Base-by-base conservation (phyloP, 768 basidiomycete genomes). In the Agrocybe chaxingu region DNA sequence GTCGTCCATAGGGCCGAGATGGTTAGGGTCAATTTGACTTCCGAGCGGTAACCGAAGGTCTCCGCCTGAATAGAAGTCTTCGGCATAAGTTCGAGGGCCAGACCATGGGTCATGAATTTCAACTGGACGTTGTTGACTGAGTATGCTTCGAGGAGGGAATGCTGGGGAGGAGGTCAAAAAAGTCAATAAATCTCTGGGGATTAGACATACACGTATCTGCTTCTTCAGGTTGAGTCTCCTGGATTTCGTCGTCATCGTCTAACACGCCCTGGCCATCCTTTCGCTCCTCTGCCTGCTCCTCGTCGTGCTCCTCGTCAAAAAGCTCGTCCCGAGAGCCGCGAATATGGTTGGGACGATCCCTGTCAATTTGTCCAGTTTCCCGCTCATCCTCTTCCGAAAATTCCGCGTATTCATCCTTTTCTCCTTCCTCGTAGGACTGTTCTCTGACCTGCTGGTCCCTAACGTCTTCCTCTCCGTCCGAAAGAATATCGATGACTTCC, bases 51-150 rank as follows among this genome's bases (percentile, higher is more conserved):
- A 43, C 12, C 52, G 50, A 34, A 70, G 29, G 45, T 78, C 75
- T 1, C 76, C 78, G 9, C 74, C 77, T 4, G 74, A 66, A 52
- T 68, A 71, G 33, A 60, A 70, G 49, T 71, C 71, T 56, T 72
- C 61, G 0, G 70, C 69, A 52, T 67, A 68, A 2, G 51, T 65
- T 44, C 57, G 54, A 16, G 68, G 64, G 13, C 64, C 66, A 32
- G 53, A 54, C 70, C 71, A 70, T 18, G 62, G 66, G 54, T 70
- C 65, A 6, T 59, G 65, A 32, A 71, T 57, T 34, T 71, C 65
- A 24, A 24, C 24, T 24, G 24, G 7, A 67, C 51, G 12, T 51
- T 41, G 6, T 24, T 31, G 18, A 56, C 54, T n/a, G 57, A 56
- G 33, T 24, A 44, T 18, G 32, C 12, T 7, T 16, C 50, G 18